Evolutionary conservation across 2,329 filamentous ascomycete genomes (phyloP), one percentile per base, ranked within the genome.

Genomic region (Fusarium pseudonygamai): DNA sequence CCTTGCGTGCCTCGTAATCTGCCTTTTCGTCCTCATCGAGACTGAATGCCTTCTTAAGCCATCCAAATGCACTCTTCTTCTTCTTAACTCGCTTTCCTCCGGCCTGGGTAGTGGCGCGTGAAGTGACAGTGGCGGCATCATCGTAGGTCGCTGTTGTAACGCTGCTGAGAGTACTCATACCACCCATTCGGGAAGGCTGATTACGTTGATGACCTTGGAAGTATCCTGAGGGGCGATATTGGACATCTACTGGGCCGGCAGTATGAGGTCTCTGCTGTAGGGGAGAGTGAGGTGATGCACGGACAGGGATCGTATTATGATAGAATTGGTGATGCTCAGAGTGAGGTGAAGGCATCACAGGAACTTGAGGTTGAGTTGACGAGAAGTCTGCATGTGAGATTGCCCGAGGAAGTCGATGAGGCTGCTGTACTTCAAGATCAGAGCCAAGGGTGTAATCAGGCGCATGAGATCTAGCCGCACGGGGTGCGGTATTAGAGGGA

Each of bases 41-140:
- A 39, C 87, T 88, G 59, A 92, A 92, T 2, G 90, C 90, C 82
- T 92, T 92, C 80, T 91, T 92, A 63, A 92, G 80, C 90, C 90
- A 92, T 5, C 90, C 90, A 76, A 92, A 91, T 3, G 89, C 89
- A 75, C 90, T 91, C 71, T 89, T 87, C 84, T 92, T 92, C 83
- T 91, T 92, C 80, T 91, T 91, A 10, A 91, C 78, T 42, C 85
- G 82, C 62, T 83, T 84, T 30, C 81, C 79, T 24, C 78, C 79
- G 4, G 80, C 78, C 28, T 78, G 75, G 46, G 74, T 76, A 22
- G 70, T 78, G n/a, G 73, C 77, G 60, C 60, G 77, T 70, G 71
- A 78, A 22, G 75, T 75, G 14, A 75, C 73, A 15, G 79, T 78
- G 16, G 74, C 73, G n/a, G 78, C 73, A 3, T 83, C 82, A 45